Conservation (phyloP, 1,284 basidiomycete genomes). For the Ceratorhiza oryzae-sativae region DNA sequence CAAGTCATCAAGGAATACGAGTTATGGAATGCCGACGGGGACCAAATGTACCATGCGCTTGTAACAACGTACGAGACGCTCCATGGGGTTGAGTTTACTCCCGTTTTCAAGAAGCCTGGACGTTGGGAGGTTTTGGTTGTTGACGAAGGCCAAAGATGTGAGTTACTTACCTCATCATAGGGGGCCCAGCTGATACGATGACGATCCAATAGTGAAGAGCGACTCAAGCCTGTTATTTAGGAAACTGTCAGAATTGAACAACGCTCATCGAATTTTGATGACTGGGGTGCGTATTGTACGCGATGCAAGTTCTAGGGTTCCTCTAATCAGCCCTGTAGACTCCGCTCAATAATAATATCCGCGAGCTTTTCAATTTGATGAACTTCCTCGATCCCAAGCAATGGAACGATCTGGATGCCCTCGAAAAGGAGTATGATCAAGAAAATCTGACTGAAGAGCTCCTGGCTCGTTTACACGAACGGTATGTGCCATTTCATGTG, state of each 20-base stretch:
- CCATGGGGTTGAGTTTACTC: slow-evolving; percentile 68
- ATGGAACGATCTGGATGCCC: slow-evolving; percentile 75
- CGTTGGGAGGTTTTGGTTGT: slow-evolving; percentile 92
- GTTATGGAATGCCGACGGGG: slow-evolving; percentile 66
- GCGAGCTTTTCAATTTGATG: slow-evolving; percentile 94
- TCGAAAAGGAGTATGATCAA: slow-evolving; percentile 67
- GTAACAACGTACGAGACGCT: slow-evolving; percentile 89
- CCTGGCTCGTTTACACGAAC: slow-evolving; percentile 76
- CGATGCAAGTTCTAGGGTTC: background rate
- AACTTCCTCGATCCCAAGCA: slow-evolving; percentile 84
- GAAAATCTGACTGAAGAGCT: slow-evolving; percentile 79
- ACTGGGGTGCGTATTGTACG: slow-evolving; percentile 68
- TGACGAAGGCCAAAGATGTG: slow-evolving; percentile 91
- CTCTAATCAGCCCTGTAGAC: too few relatives aligned
- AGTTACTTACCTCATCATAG: slow-evolving; percentile 49
- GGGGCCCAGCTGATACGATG: background rate
- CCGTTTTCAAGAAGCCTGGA: slow-evolving; percentile 79
- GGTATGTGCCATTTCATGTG: slow-evolving; percentile 42
- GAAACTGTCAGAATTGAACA: slow-evolving; percentile 80
- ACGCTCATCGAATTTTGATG: slow-evolving; percentile 86
- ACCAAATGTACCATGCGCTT: slow-evolving; percentile 82
- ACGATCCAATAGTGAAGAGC: slow-evolving; percentile 70
- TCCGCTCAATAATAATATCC: slow-evolving; percentile 95
- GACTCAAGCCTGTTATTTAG: slow-evolving; percentile 83
- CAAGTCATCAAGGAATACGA: slow-evolving; percentile 86